Base-by-base conservation (phyloP, 2,329 filamentous ascomycete species). In the Fusarium mangiferae region DNA sequence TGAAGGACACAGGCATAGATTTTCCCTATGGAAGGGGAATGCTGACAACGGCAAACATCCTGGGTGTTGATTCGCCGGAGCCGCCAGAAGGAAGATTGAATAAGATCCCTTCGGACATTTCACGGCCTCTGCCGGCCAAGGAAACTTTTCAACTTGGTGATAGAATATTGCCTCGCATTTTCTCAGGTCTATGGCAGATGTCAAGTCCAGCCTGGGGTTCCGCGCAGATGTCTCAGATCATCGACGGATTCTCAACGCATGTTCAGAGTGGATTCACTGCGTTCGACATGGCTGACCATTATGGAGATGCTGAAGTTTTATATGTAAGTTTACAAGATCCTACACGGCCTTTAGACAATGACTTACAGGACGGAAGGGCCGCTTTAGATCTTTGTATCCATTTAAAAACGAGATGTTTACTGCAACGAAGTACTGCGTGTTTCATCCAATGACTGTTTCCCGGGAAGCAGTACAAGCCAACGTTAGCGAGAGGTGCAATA, bases 171-270 rank as follows among this genome's bases (percentile, higher is more conserved):
- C 45, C 57, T 33, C 45, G 57, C 5, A 52, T 60, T 5, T 60
- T 60, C n/a, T 60, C 57, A 1, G 57, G 57, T 1, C 10, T 60
- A 33, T 60, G 57, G 57, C 57, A 60, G 22, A 60, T 60, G 57
- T 60, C 57, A 7, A 60, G 57, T 54, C 57, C 57, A 5, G 57
- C 57, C 1, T 60, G 57, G 57, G 57, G 57, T 1, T 49, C 57
- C 13, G 36, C 57, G 7, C 57, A 51, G 9, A 60, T 54, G 12
- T 35, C 45, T 1, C 0, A 60, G 2, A 60, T 60, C 17, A 28
- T 22, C 4, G 18, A 52, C 7, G 45, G 46, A 24, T 60, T 60
- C 18, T 54, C 45, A 1, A 60, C 57, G 3, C 26, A 60, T 41
- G 57, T 41, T 15, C 57, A 26, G 7, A 39, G 24, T 17, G 57